Base-by-base conservation (phyloP, 768 basidiomycete genomes). In the Obba rivulosa region DNA sequence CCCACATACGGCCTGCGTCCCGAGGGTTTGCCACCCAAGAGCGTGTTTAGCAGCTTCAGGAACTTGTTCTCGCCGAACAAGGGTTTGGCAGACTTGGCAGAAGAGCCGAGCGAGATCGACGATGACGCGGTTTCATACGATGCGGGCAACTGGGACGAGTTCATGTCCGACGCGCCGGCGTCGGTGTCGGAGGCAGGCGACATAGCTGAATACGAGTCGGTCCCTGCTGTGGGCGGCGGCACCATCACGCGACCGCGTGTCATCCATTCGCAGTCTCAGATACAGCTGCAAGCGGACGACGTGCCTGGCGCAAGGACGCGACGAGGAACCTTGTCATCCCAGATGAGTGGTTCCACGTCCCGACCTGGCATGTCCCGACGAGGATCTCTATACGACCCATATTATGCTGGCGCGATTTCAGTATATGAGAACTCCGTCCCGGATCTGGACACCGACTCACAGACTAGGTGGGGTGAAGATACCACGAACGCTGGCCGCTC, bases 1-100 rank as follows among this genome's bases (percentile, higher is more conserved):
- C 95, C 93, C 1, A 97, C 95, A 0, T 97, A 99, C 61, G 95
- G 95, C 14, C 71, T 98, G 11, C 85, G 95, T 21, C 92, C 92
- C 0, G 94, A 97, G 60, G 88, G 90, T 2, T 72, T 95, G 2
- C 93, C 93, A 0, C 76, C 78, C 1, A 94, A 92, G 68, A 85
- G 85, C 51, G 78, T 83, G 3, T 96, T 94, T 64, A 74, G 77
- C 39, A 78, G 78, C 7, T 93, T 96, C 55, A 81, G 85, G 18
- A 80, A 76, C 34, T 69, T 94, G 8, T 94, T 88, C 52, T 68
- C 69, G 8, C 77, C 77, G 3, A 80, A 78, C 53, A 83, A 78
- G 55, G 72, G 72, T 14, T 77, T 92, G 4, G 88, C 83, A 8
- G 88, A 89, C 59, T 80, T 92, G n/a, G 70, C 84, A 0, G 90